Evolutionary conservation across 2,329 filamentous ascomycete species (phyloP), one percentile per base, ranked within the genome.

Genomic region (Colletotrichum lentis): DNA sequence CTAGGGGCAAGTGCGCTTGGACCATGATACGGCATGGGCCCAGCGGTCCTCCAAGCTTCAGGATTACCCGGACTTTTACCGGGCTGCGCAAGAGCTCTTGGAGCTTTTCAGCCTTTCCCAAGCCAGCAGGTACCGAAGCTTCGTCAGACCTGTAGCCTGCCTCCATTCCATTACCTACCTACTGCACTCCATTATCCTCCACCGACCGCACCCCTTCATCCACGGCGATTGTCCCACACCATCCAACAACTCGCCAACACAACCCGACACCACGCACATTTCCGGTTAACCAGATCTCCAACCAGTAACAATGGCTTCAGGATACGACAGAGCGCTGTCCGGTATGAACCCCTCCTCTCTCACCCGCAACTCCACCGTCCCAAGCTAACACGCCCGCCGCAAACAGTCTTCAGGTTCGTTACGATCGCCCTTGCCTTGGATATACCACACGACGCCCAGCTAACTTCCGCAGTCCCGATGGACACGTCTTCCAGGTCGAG

Each of bases 401-500:
- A 72, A 78, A 72, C 75, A 97, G 94, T 97, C 79, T 97, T 97
- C 82, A 93, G 91, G 91, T 93, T 83, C 73, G 83, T 80, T 73
- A 39, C 61, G 43, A 50, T 55, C 18, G 54, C 66, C 56, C 69
- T 24, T 59, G 72, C 52, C 24, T 53, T 39, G 43, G 67, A 56
- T 60, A 57, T 70, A n/a, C 49, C 58, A 50, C 47, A 39, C 49
- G 27, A 41, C 60, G 61, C 67, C 35, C 39, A 72, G 74, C 84
- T 89, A 80, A 90, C 78, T 46, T n/a, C 55, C 66, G 56, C 77
- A 98, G 95, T 88, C 96, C 96, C 77, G 96, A 99, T 83, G 96
- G 96, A 82, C 96, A 99, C 85, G 96, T 99, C 76, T 99, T 99
- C 84, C 96, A 99, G 83, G 96, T 99, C 77, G 96, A 99, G 87